A percentile compares a stretch with the other conserved stretches of the same genome.
Conservation (phyloP, 2,329 filamentous ascomycete genomes). For the Didymella glomerata region DNA sequence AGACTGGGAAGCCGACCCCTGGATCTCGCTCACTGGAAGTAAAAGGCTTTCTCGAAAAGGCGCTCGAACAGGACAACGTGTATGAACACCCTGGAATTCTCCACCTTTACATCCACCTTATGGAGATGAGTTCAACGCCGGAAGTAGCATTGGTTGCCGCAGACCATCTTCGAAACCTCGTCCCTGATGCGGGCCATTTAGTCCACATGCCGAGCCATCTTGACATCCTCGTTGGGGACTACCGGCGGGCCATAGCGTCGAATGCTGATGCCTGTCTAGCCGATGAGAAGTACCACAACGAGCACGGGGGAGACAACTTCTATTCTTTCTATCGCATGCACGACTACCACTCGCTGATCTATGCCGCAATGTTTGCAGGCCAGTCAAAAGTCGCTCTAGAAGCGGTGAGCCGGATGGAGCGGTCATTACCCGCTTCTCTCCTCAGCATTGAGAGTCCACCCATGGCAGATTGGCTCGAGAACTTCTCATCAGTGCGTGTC, state of each 20-base stretch:
- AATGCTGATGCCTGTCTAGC: slow-evolving; percentile 73
- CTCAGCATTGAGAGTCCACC: slow-evolving; percentile 71
- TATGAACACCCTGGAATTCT: slow-evolving; percentile 72
- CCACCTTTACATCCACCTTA: slow-evolving; percentile 79
- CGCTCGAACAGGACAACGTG: slow-evolving; percentile 61
- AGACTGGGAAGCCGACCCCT: slow-evolving; percentile 64
- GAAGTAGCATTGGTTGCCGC: slow-evolving; percentile 69
- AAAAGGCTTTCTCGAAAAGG: slow-evolving; percentile 66
- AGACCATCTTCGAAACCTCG: slow-evolving; percentile 68
- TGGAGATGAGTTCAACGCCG: slow-evolving; percentile 76
- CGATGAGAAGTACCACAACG: slow-evolving; percentile 71
- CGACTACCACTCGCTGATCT: slow-evolving; percentile 77
- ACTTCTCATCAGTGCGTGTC: slow-evolving; percentile 71
- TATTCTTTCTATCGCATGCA: slow-evolving; percentile 81
- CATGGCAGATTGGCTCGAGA: slow-evolving; percentile 82
- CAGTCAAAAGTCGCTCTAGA: slow-evolving; percentile 69
- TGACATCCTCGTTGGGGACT: slow-evolving; percentile 77
- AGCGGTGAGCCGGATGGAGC: slow-evolving; percentile 67
- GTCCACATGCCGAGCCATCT: slow-evolving; percentile 82
- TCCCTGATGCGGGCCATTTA: slow-evolving; percentile 75
- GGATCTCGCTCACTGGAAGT: slow-evolving; percentile 66
- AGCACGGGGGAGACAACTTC: slow-evolving; percentile 71
- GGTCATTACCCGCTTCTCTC: slow-evolving; percentile 68
- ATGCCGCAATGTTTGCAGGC: slow-evolving; percentile 80
- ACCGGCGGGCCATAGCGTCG: slow-evolving; percentile 69